Percentiles rank a stretch among this genome's conserved stretches.
Evolutionary conservation across 2,329 filamentous ascomycete species (phyloP).

Genomic region (Ceratocystis alfenasii): DNA sequence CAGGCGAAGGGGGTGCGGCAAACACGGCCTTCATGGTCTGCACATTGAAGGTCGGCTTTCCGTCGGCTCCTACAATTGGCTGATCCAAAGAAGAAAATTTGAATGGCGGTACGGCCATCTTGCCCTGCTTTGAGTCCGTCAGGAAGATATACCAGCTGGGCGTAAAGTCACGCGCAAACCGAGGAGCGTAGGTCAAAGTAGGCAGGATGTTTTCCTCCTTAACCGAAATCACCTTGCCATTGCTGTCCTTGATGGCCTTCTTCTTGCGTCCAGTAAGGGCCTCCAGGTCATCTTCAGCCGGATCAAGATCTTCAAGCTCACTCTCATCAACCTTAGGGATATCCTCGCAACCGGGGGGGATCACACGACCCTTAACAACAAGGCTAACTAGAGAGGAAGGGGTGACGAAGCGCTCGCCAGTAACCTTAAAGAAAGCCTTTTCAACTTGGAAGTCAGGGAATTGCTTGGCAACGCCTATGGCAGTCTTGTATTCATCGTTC

Average conservation of each 20-base stretch:
- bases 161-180: conserved; percentile 77
- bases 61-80: conserved; percentile 66
- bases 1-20: conserved; percentile 80
- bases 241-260: conserved; percentile 50
- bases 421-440: conserved; percentile 96
- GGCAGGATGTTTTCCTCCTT: conserved; percentile 58
- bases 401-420: conserved; percentile 84
- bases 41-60: conserved; percentile 83
- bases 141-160: conserved; percentile 93
- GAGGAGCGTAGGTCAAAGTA: conserved; percentile 80
- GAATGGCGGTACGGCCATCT: conserved; percentile 92
- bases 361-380: conserved; percentile 86
- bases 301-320: conserved; percentile 83
- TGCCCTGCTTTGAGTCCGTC: conserved; percentile 83
- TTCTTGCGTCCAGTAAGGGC: conserved; percentile 70
- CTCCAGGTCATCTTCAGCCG: conserved; percentile 82
- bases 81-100: conserved; percentile 90
- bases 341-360: conserved; percentile 69
- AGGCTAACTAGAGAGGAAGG: conserved; percentile 86
- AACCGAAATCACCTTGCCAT: conserved; percentile 44
- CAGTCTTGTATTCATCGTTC: conserved; percentile 63
- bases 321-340: conserved; percentile 62
- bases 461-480: conserved; percentile 66
- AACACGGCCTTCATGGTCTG: conserved; percentile 97
- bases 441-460: conserved; percentile 74